Conservation (phyloP, 2,329 filamentous ascomycete species). For the Tolypocladium nubicola region DNA sequence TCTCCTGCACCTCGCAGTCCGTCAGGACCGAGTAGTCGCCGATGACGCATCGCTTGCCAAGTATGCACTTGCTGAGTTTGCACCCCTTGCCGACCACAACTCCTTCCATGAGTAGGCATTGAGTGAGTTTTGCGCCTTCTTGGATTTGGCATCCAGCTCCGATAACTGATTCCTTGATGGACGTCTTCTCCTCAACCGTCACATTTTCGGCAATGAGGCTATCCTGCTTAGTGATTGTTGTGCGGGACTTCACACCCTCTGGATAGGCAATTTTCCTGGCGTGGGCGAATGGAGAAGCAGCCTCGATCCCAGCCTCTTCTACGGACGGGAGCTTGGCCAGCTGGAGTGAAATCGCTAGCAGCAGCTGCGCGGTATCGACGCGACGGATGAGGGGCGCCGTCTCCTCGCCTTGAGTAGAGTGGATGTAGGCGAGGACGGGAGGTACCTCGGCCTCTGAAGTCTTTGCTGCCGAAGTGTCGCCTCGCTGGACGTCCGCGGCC, state of each 20-base stretch:
- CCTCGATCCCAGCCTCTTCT: slow-evolving; percentile 47
- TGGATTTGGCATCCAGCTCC: slow-evolving; percentile 81
- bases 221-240: slow-evolving; percentile 73
- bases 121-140: slow-evolving; percentile 73
- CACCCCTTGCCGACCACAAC: slow-evolving; percentile 75
- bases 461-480: neutral
- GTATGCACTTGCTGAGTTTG: slow-evolving; percentile 76
- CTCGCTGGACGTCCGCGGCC: neutral
- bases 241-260: slow-evolving; percentile 67
- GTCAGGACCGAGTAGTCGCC: slow-evolving; percentile 74
- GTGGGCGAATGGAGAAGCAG: slow-evolving; percentile 66
- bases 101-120: slow-evolving; percentile 88
- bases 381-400: slow-evolving; percentile 64
- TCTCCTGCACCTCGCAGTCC: slow-evolving; percentile 89
- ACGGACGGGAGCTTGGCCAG: slow-evolving; percentile 73
- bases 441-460: slow-evolving; percentile 37
- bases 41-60: slow-evolving; percentile 71
- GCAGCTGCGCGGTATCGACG: slow-evolving; percentile 75
- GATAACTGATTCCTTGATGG: slow-evolving; percentile 87
- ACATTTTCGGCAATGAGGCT: slow-evolving; percentile 82
- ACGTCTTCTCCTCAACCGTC: slow-evolving; percentile 74
- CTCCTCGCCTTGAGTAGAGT: slow-evolving; percentile 39
- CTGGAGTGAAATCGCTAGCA: slow-evolving; percentile 72
- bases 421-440: slow-evolving; percentile 72
- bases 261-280: slow-evolving; percentile 72